These are phyloP conservation scores for Lentinula guzmanii DNA, from an alignment of 768 basidiomycete genomes.

Conservation along the genomic window DNA sequence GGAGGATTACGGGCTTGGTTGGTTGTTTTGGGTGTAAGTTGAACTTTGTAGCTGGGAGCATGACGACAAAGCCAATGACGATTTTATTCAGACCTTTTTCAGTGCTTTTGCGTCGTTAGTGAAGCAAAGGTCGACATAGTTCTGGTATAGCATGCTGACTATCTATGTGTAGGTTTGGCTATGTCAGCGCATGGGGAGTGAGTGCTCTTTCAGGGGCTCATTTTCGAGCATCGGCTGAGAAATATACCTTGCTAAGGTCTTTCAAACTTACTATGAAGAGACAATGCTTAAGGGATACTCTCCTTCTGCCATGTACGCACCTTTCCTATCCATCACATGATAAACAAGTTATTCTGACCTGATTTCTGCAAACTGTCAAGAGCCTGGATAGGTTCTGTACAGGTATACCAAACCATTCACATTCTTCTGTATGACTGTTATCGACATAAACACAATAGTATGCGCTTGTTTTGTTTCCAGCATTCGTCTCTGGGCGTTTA, in stretches of 20 bases:
- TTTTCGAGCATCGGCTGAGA: not conserved
- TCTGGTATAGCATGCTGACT: too few relatives aligned
- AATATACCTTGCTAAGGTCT: constrained; percentile 20
- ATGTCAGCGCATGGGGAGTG: constrained; percentile 44
- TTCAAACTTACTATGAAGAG: not conserved
- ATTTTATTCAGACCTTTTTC: not conserved
- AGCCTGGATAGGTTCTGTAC: constrained; percentile 54
- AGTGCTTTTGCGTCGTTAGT: constrained; percentile 3
- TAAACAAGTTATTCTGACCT: not conserved
- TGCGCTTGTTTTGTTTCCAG: constrained; percentile 35
- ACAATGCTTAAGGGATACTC: not conserved
- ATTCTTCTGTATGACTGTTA: not conserved
- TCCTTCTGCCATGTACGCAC: constrained; percentile 4
- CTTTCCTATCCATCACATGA: not conserved
- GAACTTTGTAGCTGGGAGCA: not conserved
- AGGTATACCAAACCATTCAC: constrained; percentile 21
- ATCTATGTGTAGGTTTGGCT: constrained; percentile 28
- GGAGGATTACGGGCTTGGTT: constrained; percentile 35
- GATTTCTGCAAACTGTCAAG: constrained; percentile 17
- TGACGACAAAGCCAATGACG: not conserved
- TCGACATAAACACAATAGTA: constrained; percentile 23
- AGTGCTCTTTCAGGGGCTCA: not conserved
- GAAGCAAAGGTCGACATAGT: too few relatives aligned
- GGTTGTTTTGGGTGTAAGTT: constrained; percentile 29
- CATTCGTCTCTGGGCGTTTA: constrained; percentile 41